These are phyloP conservation scores for Aspergillus ibericus DNA, from an alignment of 2,329 filamentous ascomycete genomes.

Conservation along the genomic window DNA sequence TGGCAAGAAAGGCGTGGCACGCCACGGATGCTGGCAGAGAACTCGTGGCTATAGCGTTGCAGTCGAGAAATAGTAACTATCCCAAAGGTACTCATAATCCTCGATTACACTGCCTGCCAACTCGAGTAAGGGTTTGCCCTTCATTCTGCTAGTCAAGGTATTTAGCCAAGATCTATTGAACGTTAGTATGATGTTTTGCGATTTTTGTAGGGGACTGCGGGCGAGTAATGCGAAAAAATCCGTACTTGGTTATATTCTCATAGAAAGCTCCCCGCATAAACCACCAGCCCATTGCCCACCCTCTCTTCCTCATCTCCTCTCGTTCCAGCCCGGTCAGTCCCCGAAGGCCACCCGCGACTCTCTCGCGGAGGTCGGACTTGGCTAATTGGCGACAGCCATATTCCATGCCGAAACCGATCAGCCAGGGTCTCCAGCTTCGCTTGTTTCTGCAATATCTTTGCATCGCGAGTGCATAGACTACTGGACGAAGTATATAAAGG, in stretches of 20 bases:
- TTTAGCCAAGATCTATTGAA: slow-evolving; percentile 59
- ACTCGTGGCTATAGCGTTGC: slow-evolving; percentile 48
- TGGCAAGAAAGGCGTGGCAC: slow-evolving; percentile 6
- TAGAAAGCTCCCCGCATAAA: slow-evolving; percentile 95
- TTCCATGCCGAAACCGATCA: slow-evolving; percentile 81
- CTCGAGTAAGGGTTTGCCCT: slow-evolving; percentile 71
- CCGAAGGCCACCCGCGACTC: slow-evolving; percentile 68
- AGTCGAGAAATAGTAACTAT: slow-evolving; percentile 89
- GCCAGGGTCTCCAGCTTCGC: slow-evolving; percentile 87
- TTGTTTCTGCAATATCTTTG: slow-evolving; percentile 69
- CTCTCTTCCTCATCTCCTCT: slow-evolving; percentile 84
- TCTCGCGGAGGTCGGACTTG: slow-evolving; percentile 63
- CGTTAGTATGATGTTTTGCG: slow-evolving; percentile 24
- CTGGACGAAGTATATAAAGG: slow-evolving; percentile 85
- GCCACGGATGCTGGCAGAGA: not conserved
- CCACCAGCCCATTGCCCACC: slow-evolving; percentile 95
- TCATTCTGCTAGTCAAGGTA: slow-evolving; percentile 69
- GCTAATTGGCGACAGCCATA: slow-evolving; percentile 83
- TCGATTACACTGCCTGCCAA: slow-evolving; percentile 84
- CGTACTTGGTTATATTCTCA: slow-evolving; percentile 76
- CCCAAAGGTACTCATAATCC: slow-evolving; percentile 97
- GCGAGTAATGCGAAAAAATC: slow-evolving; percentile 2
- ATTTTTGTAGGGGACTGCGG: not conserved
- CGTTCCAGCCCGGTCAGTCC: slow-evolving; percentile 80
- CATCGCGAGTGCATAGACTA: slow-evolving; percentile 82